Base-by-base conservation (phyloP, 2,329 filamentous ascomycete species). In the Fusarium gaditjirri region DNA sequence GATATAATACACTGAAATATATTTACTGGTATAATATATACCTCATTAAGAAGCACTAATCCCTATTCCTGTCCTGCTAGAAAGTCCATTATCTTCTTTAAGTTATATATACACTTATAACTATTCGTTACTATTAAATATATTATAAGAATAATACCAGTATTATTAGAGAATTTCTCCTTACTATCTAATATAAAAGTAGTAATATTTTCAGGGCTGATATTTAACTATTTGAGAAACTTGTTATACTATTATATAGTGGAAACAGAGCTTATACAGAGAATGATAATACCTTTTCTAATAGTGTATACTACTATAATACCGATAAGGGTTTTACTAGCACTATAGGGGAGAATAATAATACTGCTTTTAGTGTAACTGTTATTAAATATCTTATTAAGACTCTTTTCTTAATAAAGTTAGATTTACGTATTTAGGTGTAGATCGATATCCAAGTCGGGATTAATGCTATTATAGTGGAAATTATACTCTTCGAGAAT, bases 351-450 rank as follows among this genome's bases (percentile, higher is more conserved):
- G 73, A 99, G 83, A 60, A 99, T 96, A 62, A 99, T 99, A 74
- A 99, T 97, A 59, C 96, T 96, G 81, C 94, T 98, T 84, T 97
- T 96, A 19, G 96, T 95, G 82, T 96, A 92, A 52, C 95, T 95
- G 78, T 99, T 99, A 78, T 96, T 95, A 80, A 99, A 99, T 96
- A 99, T 99, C 81, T 99, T 99, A 84, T 94, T 97, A 7, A 99
- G 86, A 72, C 94, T 97, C 84, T 98, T 97, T 81, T 99, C 96
- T 80, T 99, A 96, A 75, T 99, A 99, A 63, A 97, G 84, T 79
- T 95, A 90, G 78, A 98, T 98, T 77, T 95, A 93, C 1, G 95
- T 95, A 61, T 92, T 91, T 0, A 95, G 95, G 75, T 93, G 93
- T 46, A 98, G 85, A 80, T 98, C 95, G 74, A 99, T 99, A 61